Percentiles rank a stretch among this genome's conserved stretches.
These are phyloP conservation scores for Endoconidiophora laricicola DNA, from an alignment of 2,329 filamentous ascomycete genomes.

Conservation along the genomic window DNA sequence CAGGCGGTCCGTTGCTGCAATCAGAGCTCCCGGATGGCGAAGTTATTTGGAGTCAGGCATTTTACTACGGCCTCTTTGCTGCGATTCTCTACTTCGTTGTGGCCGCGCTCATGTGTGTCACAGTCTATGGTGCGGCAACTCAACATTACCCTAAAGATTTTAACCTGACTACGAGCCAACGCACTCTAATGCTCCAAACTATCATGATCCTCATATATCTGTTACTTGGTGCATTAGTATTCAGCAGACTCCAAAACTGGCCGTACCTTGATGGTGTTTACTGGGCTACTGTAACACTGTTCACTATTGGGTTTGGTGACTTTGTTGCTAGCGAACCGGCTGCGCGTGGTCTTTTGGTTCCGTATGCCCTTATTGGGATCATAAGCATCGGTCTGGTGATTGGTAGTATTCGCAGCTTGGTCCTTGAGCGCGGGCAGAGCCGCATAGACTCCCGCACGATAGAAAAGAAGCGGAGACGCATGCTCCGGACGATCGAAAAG, in stretches of 20 bases:
- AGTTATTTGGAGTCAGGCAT: conserved; percentile 62
- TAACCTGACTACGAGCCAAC: conserved; percentile 58
- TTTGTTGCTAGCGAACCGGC: conserved; percentile 31
- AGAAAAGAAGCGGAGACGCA: conserved; percentile 37
- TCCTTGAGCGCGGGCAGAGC: conserved; percentile 39
- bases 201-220: conserved; percentile 74
- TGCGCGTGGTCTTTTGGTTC: conserved; percentile 58
- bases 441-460: conserved; percentile 40
- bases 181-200: conserved; percentile 80
- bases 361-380: conserved; percentile 68
- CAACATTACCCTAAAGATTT: conserved; percentile 66
- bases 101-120: conserved; percentile 59
- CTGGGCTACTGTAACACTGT: conserved; percentile 58
- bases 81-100: conserved; percentile 66
- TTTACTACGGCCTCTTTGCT: conserved; percentile 71
- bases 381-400: conserved; percentile 75
- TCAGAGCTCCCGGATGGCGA: conserved; percentile 23
- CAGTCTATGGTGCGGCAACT: conserved; percentile 56
- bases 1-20: conserved; percentile 37
- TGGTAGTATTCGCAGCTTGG: conserved; percentile 54
- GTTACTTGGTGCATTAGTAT: conserved; percentile 59
- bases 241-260: conserved; percentile 57
- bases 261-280: conserved; percentile 62
- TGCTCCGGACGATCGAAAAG: conserved; percentile 29
- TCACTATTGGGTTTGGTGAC: conserved; percentile 49